phyloP scores from a whole-genome alignment of 2,329 filamentous ascomycete species.

The Corniculantispora saksenae region DNA sequence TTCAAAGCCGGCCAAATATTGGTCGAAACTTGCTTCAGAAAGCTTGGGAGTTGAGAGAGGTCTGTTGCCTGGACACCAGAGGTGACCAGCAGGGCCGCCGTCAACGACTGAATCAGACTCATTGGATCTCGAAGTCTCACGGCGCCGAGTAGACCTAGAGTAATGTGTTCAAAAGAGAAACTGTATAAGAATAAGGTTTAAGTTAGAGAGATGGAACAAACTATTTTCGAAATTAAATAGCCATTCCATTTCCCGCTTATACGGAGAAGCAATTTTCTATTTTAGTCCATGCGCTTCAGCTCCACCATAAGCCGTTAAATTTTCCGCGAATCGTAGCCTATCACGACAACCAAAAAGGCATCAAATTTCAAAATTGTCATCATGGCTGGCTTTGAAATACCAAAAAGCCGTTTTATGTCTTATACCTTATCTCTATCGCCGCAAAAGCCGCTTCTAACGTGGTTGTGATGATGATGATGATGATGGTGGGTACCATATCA shows the following conservation, averaged over 20 bases:
- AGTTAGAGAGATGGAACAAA: neutral
- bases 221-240: neutral
- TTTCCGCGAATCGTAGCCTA: neutral
- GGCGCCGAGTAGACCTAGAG: neutral
- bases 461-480: neutral
- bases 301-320: neutral
- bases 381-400: neutral
- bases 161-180: neutral
- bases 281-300: neutral
- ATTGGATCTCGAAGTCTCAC: neutral
- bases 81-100: neutral
- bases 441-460: too few species aligned
- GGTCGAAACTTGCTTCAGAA: neutral
- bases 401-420: neutral
- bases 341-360: neutral
- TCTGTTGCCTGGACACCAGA: neutral
- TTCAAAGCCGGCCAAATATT: constrained; percentile 18
- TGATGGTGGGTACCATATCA: neutral
- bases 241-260: neutral
- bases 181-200: neutral
- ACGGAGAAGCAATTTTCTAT: neutral
- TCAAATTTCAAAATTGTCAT: neutral
- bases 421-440: too few species aligned
- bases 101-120: neutral
- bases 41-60: neutral